phyloP scores from a whole-genome alignment of 257 asterid species.

The Primulina tabacum region DNA sequence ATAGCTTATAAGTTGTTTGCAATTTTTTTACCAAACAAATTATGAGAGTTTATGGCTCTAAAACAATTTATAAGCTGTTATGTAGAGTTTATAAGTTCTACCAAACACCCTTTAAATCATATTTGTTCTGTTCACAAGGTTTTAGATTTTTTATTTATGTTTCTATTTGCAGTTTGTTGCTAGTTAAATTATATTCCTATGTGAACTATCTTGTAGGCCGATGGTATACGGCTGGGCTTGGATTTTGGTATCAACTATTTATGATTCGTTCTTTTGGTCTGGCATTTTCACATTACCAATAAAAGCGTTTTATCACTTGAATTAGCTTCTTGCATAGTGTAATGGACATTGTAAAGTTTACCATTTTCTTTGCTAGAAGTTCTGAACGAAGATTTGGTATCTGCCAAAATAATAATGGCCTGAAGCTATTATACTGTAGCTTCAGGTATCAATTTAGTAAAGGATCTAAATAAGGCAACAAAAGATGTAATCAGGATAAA shows the following conservation, averaged over 20 bases:
- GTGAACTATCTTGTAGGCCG: background rate
- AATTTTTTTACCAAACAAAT: too few species aligned
- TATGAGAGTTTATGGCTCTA: too few species aligned
- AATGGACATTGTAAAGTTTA: background rate
- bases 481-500: background rate
- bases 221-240: background rate
- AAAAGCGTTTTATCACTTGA: background rate
- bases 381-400: background rate
- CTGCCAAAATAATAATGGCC: background rate
- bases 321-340: background rate
- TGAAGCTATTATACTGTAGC: background rate
- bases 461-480: background rate
- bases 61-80: too few species aligned
- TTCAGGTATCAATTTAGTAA: background rate
- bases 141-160: background rate
- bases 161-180: constrained; percentile 5
- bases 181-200: background rate
- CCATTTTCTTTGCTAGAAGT: background rate
- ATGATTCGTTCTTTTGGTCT: constrained; percentile 8
- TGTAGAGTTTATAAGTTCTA: too few species aligned
- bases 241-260: background rate
- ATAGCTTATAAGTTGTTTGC: too few species aligned
- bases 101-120: background rate
- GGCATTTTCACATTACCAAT: background rate
- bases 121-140: background rate